phyloP scores from a whole-genome alignment of 768 basidiomycete species.

The Mycena chlorophos region DNA sequence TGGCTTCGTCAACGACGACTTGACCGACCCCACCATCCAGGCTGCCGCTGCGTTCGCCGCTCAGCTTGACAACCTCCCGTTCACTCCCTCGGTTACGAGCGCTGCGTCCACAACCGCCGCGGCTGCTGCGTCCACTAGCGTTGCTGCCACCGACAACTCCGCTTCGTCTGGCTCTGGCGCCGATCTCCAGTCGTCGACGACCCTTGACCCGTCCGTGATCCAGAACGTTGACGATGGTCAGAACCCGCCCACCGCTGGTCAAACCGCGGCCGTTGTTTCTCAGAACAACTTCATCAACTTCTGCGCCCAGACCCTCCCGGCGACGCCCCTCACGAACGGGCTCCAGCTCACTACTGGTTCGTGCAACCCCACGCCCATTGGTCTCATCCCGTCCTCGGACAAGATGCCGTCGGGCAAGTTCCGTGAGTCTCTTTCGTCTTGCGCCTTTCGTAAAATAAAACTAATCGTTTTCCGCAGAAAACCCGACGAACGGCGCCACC shows the following conservation, averaged over 20 bases:
- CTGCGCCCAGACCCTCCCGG: slow-evolving; percentile 37
- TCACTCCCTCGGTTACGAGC: background rate
- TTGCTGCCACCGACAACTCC: background rate
- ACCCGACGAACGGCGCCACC: slow-evolving; percentile 39
- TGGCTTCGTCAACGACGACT: slow-evolving; percentile 1
- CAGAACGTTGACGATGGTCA: slow-evolving; percentile 50
- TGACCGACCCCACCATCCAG: slow-evolving; percentile 3
- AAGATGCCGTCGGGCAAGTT: slow-evolving; percentile 54
- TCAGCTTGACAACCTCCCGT: slow-evolving; percentile 8
- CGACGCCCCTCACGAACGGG: slow-evolving; percentile 54
- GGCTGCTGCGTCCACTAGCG: background rate
- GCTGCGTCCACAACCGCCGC: background rate
- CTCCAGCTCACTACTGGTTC: slow-evolving; percentile 47
- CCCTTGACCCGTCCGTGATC: slow-evolving; percentile 48
- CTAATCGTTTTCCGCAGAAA: background rate
- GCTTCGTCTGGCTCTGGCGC: background rate
- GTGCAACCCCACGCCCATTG: slow-evolving; percentile 56
- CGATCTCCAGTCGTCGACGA: slow-evolving; percentile 42
- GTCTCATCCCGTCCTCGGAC: slow-evolving; percentile 42
- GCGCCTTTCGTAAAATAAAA: background rate
- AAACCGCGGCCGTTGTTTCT: slow-evolving; percentile 52
- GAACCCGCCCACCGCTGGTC: slow-evolving; percentile 42
- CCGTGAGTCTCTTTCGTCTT: slow-evolving; percentile 6
- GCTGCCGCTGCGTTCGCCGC: slow-evolving; percentile 3
- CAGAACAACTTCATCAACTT: slow-evolving; percentile 69